Percentiles rank a stretch among this genome's conserved stretches.
These are phyloP conservation scores for Diphasiastrum complanatum DNA, from an alignment of 83 land plant species.

Conservation along the genomic window DNA sequence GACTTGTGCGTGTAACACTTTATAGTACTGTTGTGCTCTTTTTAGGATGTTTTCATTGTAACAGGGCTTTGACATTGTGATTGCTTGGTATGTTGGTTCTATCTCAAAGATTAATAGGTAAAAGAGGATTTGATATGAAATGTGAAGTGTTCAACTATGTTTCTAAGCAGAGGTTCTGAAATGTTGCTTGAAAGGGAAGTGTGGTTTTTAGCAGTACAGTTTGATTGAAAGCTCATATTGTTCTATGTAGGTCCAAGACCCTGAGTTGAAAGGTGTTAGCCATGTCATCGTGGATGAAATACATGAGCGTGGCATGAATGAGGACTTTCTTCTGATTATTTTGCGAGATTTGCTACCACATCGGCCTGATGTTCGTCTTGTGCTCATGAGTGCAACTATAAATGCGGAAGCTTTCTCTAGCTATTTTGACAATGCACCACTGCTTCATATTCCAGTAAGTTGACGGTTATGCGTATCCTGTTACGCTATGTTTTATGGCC, in stretches of 20 bases:
- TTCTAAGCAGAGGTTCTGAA: background rate
- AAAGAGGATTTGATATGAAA: no score
- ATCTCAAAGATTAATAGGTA: no score
- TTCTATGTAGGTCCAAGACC: slow-evolving; percentile 69
- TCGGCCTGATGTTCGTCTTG: slow-evolving; percentile 79
- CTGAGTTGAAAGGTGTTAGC: slow-evolving; percentile 62
- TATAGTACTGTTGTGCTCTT: no score
- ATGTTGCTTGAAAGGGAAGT: background rate
- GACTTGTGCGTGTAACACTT: slow-evolving; percentile 46
- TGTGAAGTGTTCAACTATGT: background rate
- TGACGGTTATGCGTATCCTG: no score
- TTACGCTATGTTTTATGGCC: no score
- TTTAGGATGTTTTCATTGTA: no score
- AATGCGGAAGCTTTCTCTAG: slow-evolving; percentile 87
- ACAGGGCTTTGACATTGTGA: no score
- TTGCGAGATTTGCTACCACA: slow-evolving; percentile 74
- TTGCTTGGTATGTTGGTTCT: no score
- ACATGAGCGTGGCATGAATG: slow-evolving; percentile 99
- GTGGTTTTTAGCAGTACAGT: no score
- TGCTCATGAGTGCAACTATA: slow-evolving; percentile 98
- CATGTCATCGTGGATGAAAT: slow-evolving; percentile 98
- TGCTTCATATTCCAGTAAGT: slow-evolving; percentile 78
- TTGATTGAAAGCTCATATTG: no score
- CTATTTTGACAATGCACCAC: slow-evolving; percentile 85
- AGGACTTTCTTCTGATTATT: slow-evolving; percentile 84